A percentile compares a stretch with the other conserved stretches of the same genome.
Evolutionary conservation across 208 protist genomes (phyloP).

Genomic region (Herpetomonas tarakana): DNA sequence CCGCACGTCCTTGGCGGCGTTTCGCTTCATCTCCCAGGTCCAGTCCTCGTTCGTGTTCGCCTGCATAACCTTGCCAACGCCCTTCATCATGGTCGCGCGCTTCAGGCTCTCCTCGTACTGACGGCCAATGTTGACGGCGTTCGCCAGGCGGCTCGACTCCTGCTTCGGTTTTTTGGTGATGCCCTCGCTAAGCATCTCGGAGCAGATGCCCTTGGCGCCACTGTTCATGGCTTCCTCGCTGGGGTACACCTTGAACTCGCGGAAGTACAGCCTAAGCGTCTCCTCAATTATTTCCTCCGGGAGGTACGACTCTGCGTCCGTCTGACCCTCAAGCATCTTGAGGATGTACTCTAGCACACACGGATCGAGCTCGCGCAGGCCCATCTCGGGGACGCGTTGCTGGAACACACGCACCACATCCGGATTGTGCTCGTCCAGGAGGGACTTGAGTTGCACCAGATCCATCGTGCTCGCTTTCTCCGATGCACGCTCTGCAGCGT

Average conservation of each 20-base stretch:
- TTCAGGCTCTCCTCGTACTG: constrained; percentile 88
- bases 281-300: constrained; percentile 71
- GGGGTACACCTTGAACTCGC: constrained; percentile 70
- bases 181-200: constrained; percentile 50
- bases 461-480: constrained; percentile 34
- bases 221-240: constrained; percentile 31
- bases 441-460: constrained; percentile 36
- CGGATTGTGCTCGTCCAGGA: constrained; percentile 54
- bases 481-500: background rate
- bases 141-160: constrained; percentile 63
- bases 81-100: constrained; percentile 79
- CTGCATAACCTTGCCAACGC: constrained; percentile 69
- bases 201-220: constrained; percentile 39
- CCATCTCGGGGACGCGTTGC: constrained; percentile 61
- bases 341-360: constrained; percentile 84
- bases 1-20: constrained; percentile 83
- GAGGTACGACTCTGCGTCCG: constrained; percentile 70
- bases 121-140: constrained; percentile 80
- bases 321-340: constrained; percentile 87
- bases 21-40: constrained; percentile 88
- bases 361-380: constrained; percentile 63
- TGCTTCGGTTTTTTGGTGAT: constrained; percentile 71
- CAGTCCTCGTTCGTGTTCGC: constrained; percentile 91
- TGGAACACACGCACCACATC: constrained; percentile 63
- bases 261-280: constrained; percentile 70